Base-by-base conservation (phyloP, 768 basidiomycete genomes). In the Phaeotremella skinneri region DNA sequence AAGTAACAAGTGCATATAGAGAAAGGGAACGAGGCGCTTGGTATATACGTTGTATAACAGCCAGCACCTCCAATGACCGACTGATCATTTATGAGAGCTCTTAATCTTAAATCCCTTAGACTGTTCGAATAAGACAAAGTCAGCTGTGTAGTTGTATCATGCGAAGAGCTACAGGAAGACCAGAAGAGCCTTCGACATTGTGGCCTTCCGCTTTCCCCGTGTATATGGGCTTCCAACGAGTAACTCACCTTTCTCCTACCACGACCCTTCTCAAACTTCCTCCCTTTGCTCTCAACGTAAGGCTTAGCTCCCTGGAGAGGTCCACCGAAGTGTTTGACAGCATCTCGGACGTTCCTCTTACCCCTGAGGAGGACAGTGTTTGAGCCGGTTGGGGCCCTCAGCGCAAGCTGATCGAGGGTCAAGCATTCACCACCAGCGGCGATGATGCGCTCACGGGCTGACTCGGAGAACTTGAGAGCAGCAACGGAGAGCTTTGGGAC, bases 271-370 rank as follows among this genome's bases (percentile, higher is more conserved):
- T 99, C 94, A 87, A 96, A 94, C 81, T 96, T 97, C 85, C 93
- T 89, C 63, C 96, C 94, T 83, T 94, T 96, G 78, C 91, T 92
- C 74, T 81, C 83, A 48, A 92, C 89, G 82, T 91, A 89, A 49
- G 96, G 96, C 82, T 93, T 96, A 84, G 94, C 97, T 87, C 96
- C 83, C 81, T 97, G 91, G 87, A 93, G 90, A 56, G 92, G 92
- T 66, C 88, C 85, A 80, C 94, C 94, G 79, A 97, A 97, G 85
- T 98, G 94, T 80, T 90, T 92, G 82, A 89, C 85, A 51, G 92
- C 89, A 80, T 98, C 96, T 65, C 96, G 86, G 58, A 89, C 83
- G 79, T 86, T 96, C 85, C 87, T 87, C 81, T 89, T 87, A 68
- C 94, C 96, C 64, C 94, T 83, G 70, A 99, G 81, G 71, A 98